Conservation (phyloP, 352 stramenopile species). For the Elongisporangium senticosum region DNA sequence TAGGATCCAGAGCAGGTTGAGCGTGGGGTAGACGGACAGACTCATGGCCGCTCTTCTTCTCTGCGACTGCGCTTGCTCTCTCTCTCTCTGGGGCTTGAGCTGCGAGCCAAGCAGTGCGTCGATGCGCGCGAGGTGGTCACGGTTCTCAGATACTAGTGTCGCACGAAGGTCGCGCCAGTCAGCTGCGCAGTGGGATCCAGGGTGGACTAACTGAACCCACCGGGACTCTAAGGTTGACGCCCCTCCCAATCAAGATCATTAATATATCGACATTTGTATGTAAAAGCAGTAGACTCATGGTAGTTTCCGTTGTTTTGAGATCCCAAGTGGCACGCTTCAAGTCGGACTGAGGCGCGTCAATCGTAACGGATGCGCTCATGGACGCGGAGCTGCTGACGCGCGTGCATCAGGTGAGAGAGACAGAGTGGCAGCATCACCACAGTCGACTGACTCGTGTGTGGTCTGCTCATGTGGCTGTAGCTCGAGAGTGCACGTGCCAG, state of each 20-base stretch:
- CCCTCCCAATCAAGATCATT: neutral
- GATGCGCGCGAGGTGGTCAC: slow-evolving; percentile 8
- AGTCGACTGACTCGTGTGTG: neutral
- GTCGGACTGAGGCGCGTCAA: neutral
- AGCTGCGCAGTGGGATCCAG: slow-evolving; percentile 1
- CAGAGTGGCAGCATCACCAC: neutral
- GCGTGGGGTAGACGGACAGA: slow-evolving; percentile 61
- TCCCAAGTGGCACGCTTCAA: neutral
- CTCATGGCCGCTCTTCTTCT: slow-evolving; percentile 23
- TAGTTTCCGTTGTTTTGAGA: neutral
- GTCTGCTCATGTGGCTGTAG: slow-evolving; percentile 9
- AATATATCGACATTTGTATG: neutral
- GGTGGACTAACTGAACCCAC: neutral
- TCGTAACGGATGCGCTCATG: neutral
- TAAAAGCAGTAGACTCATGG: neutral
- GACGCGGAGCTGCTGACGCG: slow-evolving; percentile 16
- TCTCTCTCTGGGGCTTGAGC: neutral
- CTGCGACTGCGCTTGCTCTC: neutral
- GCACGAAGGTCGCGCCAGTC: slow-evolving; percentile 5
- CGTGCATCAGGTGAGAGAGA: slow-evolving; percentile 28
- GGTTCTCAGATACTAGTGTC: neutral
- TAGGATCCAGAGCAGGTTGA: slow-evolving; percentile 81
- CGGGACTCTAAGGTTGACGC: neutral
- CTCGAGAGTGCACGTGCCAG: slow-evolving; percentile 35
- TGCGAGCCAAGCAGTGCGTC: slow-evolving; percentile 3